Evolutionary conservation across 495 filamentous ascomycete genomes (phyloP), one percentile per base, ranked within the genome.

Genomic region (Talaromyces nanjingensis): DNA sequence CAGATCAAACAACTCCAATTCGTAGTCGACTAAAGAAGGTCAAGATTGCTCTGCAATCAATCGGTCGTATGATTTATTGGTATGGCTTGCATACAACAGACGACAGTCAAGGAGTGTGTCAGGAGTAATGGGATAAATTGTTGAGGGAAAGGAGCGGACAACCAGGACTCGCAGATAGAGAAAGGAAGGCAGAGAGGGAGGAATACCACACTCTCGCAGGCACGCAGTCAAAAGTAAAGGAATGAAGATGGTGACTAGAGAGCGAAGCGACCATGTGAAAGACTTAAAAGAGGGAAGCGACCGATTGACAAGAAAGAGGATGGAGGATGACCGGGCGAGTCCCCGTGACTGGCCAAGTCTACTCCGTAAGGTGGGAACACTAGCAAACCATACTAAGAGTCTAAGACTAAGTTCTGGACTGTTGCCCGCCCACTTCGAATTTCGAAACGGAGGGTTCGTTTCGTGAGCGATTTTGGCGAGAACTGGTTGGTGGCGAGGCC

Each of bases 191-290:
- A 69, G 69, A 72, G 66, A 63, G 62, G 64, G 39, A 31, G 47
- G 33, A 31, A 65, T 39, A 57, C 37, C 42, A 49, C 61, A 27
- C 39, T 56, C 47, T 27, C 66, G 66, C 59, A 70, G 70, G 69
- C 61, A 64, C 64, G 73, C 72, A 76, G 73, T 68, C 75, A 74
- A 72, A 68, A 75, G 70, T 72, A 74, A 74, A 73, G 69, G 73
- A 72, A 73, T 69, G 71, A 71, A 71, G 45, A 49, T 49, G 45
- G 37, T 64, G 71, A 67, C 73, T 65, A 42, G 47, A 33, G 42
- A 62, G 68, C 58, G 74, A 73, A 45, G 72, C 70, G 71, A 65
- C 29, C 69, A 64, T 49, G 65, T 67, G 49, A 67, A 31, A 69
- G 68, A 45, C 67, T 63, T 66, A 5, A 8, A 42, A 42, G 37